Evolutionary conservation across 2,329 filamentous ascomycete species (phyloP), one percentile per base, ranked within the genome.

Genomic region (Tolypocladium amazonense): DNA sequence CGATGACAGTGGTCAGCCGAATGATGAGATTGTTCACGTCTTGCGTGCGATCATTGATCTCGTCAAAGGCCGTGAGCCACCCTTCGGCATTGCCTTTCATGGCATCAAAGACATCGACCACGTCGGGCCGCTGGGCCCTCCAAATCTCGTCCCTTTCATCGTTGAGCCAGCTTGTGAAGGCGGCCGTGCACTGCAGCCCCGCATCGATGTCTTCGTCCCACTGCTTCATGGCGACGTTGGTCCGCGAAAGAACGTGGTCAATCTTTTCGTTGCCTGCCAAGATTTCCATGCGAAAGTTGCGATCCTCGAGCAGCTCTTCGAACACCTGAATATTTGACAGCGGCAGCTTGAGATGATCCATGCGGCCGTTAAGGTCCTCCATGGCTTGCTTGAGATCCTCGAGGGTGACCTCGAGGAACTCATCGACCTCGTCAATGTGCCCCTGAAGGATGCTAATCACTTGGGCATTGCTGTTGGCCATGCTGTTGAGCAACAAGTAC

Each of bases 1-100:
- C 84, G 58, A 95, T 87, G 65, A 94, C 89, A 58, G 84, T 86
- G 63, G 85, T 86, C 25, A 97, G 82, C 71, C 88, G 85, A 45
- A 85, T 82, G 47, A 96, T 80, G 37, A 87, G 78, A 8, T 84
- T 81, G 38, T 88, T 88, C 33, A 97, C 78, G 53, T 83, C 81
- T 62, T 87, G 83, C 18, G 88, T 87, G 68, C 88, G 90, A 27
- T 82, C 82, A 69, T 91, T 87, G 61, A 97, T 79, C 59, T 88
- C 88, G 58, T 86, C 81, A 68, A 96, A 87, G 8, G 91, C 91
- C 60, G 87, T 85, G 60, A 87, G 84, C 93, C 93, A 97, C 52
- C 92, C 92, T 64, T 95, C 89, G 11, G 92, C 88, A 66, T 97
- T 97, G 39, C 90, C 90, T 68, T 89, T 88, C 92, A 97, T 97